Evolutionary conservation across 257 asterid species (phyloP).

Genomic region (Salvia rosmarinus): DNA sequence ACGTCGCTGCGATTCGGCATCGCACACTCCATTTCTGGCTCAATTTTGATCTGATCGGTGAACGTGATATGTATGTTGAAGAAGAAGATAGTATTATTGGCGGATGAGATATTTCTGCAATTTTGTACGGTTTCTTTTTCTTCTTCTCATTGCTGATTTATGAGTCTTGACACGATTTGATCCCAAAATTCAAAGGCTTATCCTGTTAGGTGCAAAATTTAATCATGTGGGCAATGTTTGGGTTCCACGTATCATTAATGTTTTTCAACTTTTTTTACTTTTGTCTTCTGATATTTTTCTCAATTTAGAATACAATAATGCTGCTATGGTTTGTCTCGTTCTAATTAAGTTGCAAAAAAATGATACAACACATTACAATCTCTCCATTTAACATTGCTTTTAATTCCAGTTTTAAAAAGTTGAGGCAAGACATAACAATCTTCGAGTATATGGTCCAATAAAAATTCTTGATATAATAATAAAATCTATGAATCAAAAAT

Average conservation of each 20-base stretch:
- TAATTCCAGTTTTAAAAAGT: too few relatives aligned
- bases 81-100: constrained; percentile 8
- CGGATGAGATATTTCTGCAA: constrained; percentile 20
- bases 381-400: too few relatives aligned
- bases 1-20: constrained; percentile 82
- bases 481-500: too few relatives aligned
- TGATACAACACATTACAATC: too few relatives aligned
- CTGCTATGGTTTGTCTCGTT: too few relatives aligned
- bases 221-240: not conserved
- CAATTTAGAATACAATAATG: too few relatives aligned
- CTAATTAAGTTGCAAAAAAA: too few relatives aligned
- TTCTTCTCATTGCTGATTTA: not conserved
- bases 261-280: too few relatives aligned
- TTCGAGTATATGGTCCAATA: too few relatives aligned
- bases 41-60: not conserved
- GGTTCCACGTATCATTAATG: not conserved
- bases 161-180: not conserved
- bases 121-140: not conserved
- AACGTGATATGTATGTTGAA: not conserved
- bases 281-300: too few relatives aligned
- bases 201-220: not conserved
- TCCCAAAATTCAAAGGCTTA: not conserved
- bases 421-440: too few relatives aligned
- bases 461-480: too few relatives aligned
- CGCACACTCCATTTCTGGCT: constrained; percentile 33